A percentile compares a stretch with the other conserved stretches of the same genome.
Evolutionary conservation across 2,329 filamentous ascomycete species (phyloP).

Genomic region (Byssothecium circinans): DNA sequence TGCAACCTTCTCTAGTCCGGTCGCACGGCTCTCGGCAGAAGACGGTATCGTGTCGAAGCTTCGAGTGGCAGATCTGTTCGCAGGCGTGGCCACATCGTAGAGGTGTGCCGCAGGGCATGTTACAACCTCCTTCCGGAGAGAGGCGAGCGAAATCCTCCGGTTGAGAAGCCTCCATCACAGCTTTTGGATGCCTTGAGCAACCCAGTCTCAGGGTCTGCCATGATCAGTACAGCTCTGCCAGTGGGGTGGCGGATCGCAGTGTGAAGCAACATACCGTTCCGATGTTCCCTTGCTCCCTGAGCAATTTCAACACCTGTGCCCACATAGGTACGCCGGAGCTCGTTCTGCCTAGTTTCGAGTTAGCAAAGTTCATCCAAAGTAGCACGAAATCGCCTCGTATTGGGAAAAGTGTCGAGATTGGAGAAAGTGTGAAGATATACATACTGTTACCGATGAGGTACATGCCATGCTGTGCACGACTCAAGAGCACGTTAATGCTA

Average conservation of each 20-base stretch:
- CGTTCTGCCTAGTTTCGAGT: constrained; percentile 58
- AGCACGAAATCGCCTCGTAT: too few species aligned
- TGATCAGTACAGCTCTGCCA: too few species aligned
- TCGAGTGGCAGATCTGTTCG: constrained; percentile 32
- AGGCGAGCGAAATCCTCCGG: constrained; percentile 33
- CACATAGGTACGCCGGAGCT: constrained; percentile 64
- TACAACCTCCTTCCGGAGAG: constrained; percentile 38
- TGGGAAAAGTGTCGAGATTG: too few species aligned
- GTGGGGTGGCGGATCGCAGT: too few species aligned
- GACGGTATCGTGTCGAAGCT: constrained; percentile 3
- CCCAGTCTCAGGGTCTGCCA: constrained; percentile 17
- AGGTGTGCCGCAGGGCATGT: constrained; percentile 24
- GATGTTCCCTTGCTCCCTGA: constrained; percentile 39
- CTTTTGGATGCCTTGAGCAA: constrained; percentile 33
- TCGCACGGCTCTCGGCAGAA: background rate
- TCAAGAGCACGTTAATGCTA: constrained; percentile 67
- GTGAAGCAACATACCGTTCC: constrained; percentile 7
- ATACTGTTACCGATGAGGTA: constrained; percentile 68
- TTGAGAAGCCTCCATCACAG: constrained; percentile 19
- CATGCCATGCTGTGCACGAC: constrained; percentile 69
- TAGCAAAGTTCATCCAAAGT: constrained; percentile 52
- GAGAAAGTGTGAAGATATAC: too few species aligned
- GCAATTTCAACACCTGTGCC: constrained; percentile 58
- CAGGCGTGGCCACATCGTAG: constrained; percentile 35
- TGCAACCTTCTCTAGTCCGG: background rate